Percentiles rank a stretch among this genome's conserved stretches.
Evolutionary conservation across 345 rosid species (phyloP).

Genomic region (Brassica juncea): DNA sequence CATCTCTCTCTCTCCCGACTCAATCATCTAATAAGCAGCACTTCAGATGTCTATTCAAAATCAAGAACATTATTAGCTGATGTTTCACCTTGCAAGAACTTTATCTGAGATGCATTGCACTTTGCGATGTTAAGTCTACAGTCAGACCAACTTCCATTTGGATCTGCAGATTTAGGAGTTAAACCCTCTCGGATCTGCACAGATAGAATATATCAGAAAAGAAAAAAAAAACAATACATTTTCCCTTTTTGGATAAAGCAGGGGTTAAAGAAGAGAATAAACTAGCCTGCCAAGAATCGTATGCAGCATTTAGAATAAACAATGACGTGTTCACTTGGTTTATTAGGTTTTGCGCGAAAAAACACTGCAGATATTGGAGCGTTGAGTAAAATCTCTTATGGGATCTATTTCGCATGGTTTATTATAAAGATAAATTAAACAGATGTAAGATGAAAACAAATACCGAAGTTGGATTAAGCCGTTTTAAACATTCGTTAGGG

Average conservation of each 20-base stretch:
- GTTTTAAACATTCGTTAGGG: slow-evolving; percentile 25
- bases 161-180: slow-evolving; percentile 44
- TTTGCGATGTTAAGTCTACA: slow-evolving; percentile 37
- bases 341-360: slow-evolving; percentile 40
- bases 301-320: slow-evolving; percentile 42
- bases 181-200: slow-evolving; percentile 40
- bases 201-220: background rate
- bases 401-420: background rate
- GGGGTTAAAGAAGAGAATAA: background rate
- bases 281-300: slow-evolving; percentile 45
- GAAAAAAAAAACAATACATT: background rate
- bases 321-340: slow-evolving; percentile 40
- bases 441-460: slow-evolving; percentile 2
- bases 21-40: background rate
- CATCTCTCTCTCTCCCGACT: background rate
- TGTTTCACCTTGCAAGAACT: slow-evolving; percentile 42
- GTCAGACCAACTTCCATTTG: slow-evolving; percentile 37
- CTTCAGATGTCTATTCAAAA: background rate
- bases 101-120: slow-evolving; percentile 35
- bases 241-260: background rate
- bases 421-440: background rate
- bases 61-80: slow-evolving; percentile 7
- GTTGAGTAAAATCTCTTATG: background rate
- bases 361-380: slow-evolving; percentile 32
- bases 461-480: slow-evolving; percentile 46